phyloP scores from a whole-genome alignment of 2,329 filamentous ascomycete genomes.

The Periglandula ipomoeae region DNA sequence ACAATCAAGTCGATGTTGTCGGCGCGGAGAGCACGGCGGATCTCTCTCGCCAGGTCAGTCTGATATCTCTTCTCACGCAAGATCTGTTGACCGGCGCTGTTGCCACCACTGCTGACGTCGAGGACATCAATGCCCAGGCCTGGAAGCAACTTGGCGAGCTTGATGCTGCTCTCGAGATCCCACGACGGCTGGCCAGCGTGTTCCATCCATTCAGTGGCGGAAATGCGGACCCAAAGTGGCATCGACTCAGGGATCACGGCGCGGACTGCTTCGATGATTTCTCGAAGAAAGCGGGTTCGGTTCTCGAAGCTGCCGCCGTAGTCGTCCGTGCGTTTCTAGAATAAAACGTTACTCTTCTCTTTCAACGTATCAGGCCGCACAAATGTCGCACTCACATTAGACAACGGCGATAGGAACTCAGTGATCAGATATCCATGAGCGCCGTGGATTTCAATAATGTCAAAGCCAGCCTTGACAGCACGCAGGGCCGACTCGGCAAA shows the following conservation, averaged over 20 bases:
- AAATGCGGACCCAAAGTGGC: constrained; percentile 51
- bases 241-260: constrained; percentile 41
- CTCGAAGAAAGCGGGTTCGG: constrained; percentile 50
- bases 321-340: constrained; percentile 46
- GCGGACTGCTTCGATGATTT: constrained; percentile 43
- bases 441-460: constrained; percentile 61
- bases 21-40: constrained; percentile 55
- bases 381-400: constrained; percentile 33
- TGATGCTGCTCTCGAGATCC: constrained; percentile 56
- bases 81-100: constrained; percentile 53
- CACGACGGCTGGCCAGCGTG: constrained; percentile 41
- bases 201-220: constrained; percentile 56
- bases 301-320: constrained; percentile 61
- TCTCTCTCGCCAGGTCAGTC: constrained; percentile 58
- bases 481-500: constrained; percentile 51
- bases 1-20: constrained; percentile 50
- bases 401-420: constrained; percentile 53
- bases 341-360: constrained; percentile 8
- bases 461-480: constrained; percentile 61
- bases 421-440: constrained; percentile 60
- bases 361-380: too few species aligned
- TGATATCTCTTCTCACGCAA: constrained; percentile 60
- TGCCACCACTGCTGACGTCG: constrained; percentile 72
- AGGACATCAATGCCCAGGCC: constrained; percentile 70
- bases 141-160: constrained; percentile 61